phyloP scores from a whole-genome alignment of 108 stramenopile genomes.

The Licmophora abbreviata region DNA sequence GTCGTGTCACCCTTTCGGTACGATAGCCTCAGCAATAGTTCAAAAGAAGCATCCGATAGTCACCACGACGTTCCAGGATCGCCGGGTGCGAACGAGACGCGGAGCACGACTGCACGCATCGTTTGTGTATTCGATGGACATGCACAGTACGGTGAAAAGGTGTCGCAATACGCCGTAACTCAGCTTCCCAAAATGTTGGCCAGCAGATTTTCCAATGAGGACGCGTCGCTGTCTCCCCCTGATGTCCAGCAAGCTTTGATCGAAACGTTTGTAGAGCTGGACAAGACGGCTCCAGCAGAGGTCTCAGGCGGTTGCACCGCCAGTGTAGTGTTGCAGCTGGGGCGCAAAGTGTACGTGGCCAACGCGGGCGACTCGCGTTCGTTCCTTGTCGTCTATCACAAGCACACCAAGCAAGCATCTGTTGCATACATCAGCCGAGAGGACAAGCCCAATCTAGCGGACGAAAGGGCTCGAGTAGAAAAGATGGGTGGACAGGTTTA shows the following conservation, averaged over 20 bases:
- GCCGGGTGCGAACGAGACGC: not conserved
- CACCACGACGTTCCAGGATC: not conserved
- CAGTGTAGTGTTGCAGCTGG: conserved; percentile 53
- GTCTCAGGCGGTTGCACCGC: conserved; percentile 72
- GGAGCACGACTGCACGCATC: conserved; percentile 19
- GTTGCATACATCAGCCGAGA: conserved; percentile 67
- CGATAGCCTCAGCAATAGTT: not conserved
- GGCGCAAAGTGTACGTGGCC: conserved; percentile 53
- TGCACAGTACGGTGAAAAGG: conserved; percentile 58
- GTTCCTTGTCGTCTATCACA: conserved; percentile 61
- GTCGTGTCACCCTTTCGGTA: conserved; percentile 46
- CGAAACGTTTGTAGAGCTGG: conserved; percentile 48
- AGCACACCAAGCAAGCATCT: conserved; percentile 8
- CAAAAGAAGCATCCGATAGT: too few species aligned
- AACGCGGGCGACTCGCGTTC: conserved; percentile 74
- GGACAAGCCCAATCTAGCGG: conserved; percentile 39
- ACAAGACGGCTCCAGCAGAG: conserved; percentile 54
- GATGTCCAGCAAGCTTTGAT: conserved; percentile 20
- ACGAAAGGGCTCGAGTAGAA: conserved; percentile 62
- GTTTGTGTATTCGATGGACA: conserved; percentile 85
- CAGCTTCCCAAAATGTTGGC: conserved; percentile 51
- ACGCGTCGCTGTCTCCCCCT: not conserved
- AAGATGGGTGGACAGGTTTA: conserved; percentile 57
- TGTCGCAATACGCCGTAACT: conserved; percentile 54
- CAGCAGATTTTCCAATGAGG: conserved; percentile 22